phyloP scores from a whole-genome alignment of 352 stramenopile species.

The Globisporangium echinulatum region DNA sequence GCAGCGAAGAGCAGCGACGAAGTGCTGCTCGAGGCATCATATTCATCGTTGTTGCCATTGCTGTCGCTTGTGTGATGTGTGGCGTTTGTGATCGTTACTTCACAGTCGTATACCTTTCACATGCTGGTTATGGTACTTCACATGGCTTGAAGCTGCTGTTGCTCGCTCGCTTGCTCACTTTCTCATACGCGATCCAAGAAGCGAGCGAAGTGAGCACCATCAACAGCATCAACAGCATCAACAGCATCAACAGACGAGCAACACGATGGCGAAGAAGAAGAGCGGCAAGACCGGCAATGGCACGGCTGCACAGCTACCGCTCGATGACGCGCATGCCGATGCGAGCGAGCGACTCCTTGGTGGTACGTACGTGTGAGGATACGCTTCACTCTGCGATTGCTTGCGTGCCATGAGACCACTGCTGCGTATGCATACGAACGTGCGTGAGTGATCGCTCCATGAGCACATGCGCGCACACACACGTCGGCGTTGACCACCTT shows the following conservation, averaged over 20 bases:
- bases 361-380: conserved; percentile 16
- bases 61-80: too few relatives aligned
- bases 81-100: too few relatives aligned
- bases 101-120: too few relatives aligned
- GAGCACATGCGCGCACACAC: neutral
- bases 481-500: neutral
- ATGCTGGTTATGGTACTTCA: too few relatives aligned
- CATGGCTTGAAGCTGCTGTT: conserved; percentile 24
- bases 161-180: neutral
- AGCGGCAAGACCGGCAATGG: conserved; percentile 18
- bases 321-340: conserved; percentile 29
- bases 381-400: too few relatives aligned
- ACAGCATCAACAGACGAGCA: too few relatives aligned
- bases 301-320: conserved; percentile 15
- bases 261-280: conserved; percentile 55
- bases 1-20: too few relatives aligned
- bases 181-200: conserved; percentile 19
- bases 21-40: too few relatives aligned
- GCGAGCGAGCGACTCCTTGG: conserved; percentile 44
- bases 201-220: conserved; percentile 32
- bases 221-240: too few relatives aligned
- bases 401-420: too few relatives aligned
- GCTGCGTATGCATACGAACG: too few relatives aligned
- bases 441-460: neutral
- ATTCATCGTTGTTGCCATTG: too few relatives aligned